Percentiles rank a stretch among this genome's conserved stretches.
Conservation (phyloP, 768 basidiomycete genomes). For the Tricholoma hemisulphureum region DNA sequence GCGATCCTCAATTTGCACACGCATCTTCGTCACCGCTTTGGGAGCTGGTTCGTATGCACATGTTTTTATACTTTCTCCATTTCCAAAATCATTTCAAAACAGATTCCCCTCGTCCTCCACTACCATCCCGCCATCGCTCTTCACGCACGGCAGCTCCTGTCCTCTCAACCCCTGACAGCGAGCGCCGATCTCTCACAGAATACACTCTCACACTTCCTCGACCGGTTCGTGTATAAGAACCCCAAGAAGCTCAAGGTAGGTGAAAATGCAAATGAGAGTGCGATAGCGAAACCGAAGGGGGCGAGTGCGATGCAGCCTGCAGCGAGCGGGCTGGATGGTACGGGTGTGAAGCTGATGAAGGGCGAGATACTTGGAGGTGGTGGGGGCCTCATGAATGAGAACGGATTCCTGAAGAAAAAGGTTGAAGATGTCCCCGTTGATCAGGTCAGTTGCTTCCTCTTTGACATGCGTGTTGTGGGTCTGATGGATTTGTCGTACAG, state of each 20-base stretch:
- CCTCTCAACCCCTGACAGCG: conserved; percentile 70
- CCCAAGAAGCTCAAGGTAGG: conserved; percentile 63
- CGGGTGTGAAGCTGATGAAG: conserved; percentile 69
- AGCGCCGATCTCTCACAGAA: conserved; percentile 88
- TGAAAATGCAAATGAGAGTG: conserved; percentile 23
- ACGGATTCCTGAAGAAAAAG: conserved; percentile 67
- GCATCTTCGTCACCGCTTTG: conserved; percentile 80
- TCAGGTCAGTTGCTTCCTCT: conserved; percentile 50
- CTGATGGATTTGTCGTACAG: conserved; percentile 33
- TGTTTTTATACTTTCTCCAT: background rate
- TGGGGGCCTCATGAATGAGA: conserved; percentile 64
- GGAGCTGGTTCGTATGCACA: conserved; percentile 69
- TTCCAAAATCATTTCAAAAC: background rate
- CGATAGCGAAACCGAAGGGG: conserved; percentile 55
- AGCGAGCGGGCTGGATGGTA: conserved; percentile 58
- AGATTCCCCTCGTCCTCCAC: conserved; percentile 81
- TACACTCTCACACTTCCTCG: conserved; percentile 92
- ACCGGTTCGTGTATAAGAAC: conserved; percentile 96
- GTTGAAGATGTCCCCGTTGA: conserved; percentile 80
- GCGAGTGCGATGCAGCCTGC: conserved; percentile 95
- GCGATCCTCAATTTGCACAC: conserved; percentile 85
- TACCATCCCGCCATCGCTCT: conserved; percentile 90
- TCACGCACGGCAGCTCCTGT: conserved; percentile 80
- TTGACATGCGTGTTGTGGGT: background rate
- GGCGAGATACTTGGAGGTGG: conserved; percentile 43